Conservation (phyloP, 805 yeast species). For the Pichia cabralensis region DNA sequence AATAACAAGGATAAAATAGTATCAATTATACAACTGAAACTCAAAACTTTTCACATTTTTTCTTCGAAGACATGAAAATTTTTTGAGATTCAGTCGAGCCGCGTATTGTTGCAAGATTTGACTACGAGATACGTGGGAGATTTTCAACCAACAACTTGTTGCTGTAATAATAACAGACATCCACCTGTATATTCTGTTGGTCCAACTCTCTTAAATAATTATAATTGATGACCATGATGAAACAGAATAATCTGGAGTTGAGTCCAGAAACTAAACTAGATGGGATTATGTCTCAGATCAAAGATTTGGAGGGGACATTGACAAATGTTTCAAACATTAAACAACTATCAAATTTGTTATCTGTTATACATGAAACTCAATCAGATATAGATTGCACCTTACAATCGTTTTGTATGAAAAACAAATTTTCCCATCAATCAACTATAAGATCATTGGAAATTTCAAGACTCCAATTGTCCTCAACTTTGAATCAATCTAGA, state of each 20-base stretch:
- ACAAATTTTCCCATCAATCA: conserved; percentile 30
- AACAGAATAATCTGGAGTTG: not conserved
- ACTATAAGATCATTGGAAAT: conserved; percentile 41
- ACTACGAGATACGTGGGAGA: too few species aligned
- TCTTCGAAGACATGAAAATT: too few species aligned
- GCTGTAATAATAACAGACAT: too few species aligned
- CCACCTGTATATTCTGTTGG: too few species aligned
- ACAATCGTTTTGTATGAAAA: conserved; percentile 19
- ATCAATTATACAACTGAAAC: too few species aligned
- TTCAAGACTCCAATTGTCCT: conserved; percentile 51
- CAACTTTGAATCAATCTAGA: conserved; percentile 48
- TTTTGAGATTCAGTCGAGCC: too few species aligned
- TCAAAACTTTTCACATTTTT: too few species aligned
- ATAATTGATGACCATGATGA: not conserved
- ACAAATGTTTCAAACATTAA: conserved; percentile 13
- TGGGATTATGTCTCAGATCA: too few species aligned
- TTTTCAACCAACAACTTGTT: too few species aligned
- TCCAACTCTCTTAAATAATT: not conserved
- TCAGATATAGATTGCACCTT: conserved; percentile 18
- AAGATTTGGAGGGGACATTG: conserved; percentile 1
- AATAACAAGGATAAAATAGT: too few species aligned
- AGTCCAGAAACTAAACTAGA: not conserved
- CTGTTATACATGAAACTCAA: conserved; percentile 18
- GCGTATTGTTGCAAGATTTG: too few species aligned
- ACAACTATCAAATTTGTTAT: conserved; percentile 16